Evolutionary conservation across 2,329 filamentous ascomycete species (phyloP).

Genomic region (Fusarium chuoi): DNA sequence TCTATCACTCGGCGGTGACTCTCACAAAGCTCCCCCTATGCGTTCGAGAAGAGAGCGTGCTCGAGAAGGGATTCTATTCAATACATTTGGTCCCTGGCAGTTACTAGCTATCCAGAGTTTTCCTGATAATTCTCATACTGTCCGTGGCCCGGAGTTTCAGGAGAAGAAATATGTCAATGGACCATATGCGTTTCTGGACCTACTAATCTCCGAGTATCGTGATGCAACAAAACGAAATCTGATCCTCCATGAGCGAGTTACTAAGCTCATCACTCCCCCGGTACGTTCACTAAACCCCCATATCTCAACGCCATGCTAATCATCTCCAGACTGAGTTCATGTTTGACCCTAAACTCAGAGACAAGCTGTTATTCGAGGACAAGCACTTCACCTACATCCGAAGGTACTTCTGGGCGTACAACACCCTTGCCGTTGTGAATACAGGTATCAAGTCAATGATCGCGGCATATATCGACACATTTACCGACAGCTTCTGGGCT

Average conservation of each 20-base stretch:
- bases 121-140: conserved; percentile 66
- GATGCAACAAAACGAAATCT: conserved; percentile 69
- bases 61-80: conserved; percentile 63
- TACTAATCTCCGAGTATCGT: conserved; percentile 67
- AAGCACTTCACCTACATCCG: conserved; percentile 69
- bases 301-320: conserved; percentile 9
- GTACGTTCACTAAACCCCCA: neutral
- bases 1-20: conserved; percentile 64
- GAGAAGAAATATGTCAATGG: conserved; percentile 68
- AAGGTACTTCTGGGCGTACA: conserved; percentile 71
- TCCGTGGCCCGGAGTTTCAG: conserved; percentile 64
- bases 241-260: conserved; percentile 66
- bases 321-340: conserved; percentile 61
- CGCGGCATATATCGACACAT: conserved; percentile 65
- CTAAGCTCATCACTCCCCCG: conserved; percentile 64
- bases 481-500: conserved; percentile 68
- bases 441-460: conserved; percentile 68
- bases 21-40: conserved; percentile 60
- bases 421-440: conserved; percentile 69
- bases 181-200: conserved; percentile 69
- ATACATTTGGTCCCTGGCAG: conserved; percentile 70
- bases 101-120: conserved; percentile 68
- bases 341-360: conserved; percentile 65
- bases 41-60: conserved; percentile 59
- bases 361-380: conserved; percentile 70